A percentile compares a stretch with the other conserved stretches of the same genome.
Evolutionary conservation across 805 yeast genomes (phyloP).

Genomic region (Wickerhamiella siamensis): DNA sequence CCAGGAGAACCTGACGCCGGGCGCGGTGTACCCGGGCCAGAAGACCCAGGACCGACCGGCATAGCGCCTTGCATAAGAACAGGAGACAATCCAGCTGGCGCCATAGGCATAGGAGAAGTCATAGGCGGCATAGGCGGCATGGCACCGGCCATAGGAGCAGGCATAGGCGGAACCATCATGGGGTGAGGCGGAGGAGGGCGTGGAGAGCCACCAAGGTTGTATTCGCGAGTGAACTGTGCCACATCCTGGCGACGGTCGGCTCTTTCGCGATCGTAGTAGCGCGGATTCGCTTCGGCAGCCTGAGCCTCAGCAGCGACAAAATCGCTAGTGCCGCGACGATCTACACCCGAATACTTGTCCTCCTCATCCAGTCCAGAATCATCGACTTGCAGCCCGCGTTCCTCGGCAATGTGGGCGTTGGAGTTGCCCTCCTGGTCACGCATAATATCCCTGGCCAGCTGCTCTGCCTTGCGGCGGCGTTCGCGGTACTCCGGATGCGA

Average conservation of each 20-base stretch:
- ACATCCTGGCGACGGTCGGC: slow-evolving; percentile 29
- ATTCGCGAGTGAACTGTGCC: slow-evolving; percentile 65
- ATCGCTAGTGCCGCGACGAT: background rate
- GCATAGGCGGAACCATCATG: slow-evolving; percentile 2
- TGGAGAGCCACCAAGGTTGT: slow-evolving; percentile 41
- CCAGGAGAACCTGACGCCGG: slow-evolving; percentile 6
- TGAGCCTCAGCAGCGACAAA: slow-evolving; percentile 12
- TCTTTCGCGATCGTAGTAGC: slow-evolving; percentile 20
- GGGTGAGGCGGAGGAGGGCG: slow-evolving; percentile 43
- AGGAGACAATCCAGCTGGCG: slow-evolving; percentile 2
- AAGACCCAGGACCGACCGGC: slow-evolving; percentile 4
- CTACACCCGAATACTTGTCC: slow-evolving; percentile 86
- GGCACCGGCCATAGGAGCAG: slow-evolving; percentile 2
- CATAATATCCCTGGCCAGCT: slow-evolving; percentile 62
- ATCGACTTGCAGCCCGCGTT: slow-evolving; percentile 63
- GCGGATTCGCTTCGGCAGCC: slow-evolving; percentile 17
- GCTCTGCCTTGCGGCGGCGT: slow-evolving; percentile 55
- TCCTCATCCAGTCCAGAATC: slow-evolving; percentile 90
- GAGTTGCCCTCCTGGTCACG: slow-evolving; percentile 49
- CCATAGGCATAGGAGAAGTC: slow-evolving; percentile 6
- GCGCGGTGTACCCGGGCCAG: background rate
- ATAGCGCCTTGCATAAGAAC: background rate
- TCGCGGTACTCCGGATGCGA: slow-evolving; percentile 58
- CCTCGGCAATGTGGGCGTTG: slow-evolving; percentile 79
- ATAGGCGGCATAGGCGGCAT: slow-evolving; percentile 8